Conservation (phyloP, 192 early-diverging fungal genomes). For the Powellomyces hirtus region DNA sequence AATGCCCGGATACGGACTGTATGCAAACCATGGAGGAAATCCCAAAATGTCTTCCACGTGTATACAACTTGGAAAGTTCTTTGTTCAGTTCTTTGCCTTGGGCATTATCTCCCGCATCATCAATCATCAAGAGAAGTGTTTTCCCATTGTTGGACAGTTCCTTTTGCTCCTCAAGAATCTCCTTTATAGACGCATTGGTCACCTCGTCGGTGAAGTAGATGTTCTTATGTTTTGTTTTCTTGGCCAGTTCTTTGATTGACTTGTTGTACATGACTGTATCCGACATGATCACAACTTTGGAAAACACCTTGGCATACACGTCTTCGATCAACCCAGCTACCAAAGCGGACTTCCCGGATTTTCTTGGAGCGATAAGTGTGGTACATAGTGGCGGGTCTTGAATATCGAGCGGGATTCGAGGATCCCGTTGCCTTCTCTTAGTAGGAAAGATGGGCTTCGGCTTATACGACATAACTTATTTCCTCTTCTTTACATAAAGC, state of each 20-base stretch:
- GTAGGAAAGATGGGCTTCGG: constrained; percentile 12
- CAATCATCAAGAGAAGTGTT: constrained; percentile 11
- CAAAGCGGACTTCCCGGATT: constrained; percentile 8
- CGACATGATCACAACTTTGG: constrained; percentile 13
- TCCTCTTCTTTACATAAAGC: not conserved
- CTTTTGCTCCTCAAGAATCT: constrained; percentile 16
- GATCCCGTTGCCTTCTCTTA: not conserved
- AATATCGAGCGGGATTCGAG: constrained; percentile 4
- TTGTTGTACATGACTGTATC: constrained; percentile 13
- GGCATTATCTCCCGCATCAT: constrained; percentile 16
- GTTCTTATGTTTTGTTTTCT: constrained; percentile 16
- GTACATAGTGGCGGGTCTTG: not conserved
- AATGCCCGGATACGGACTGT: constrained; percentile 5
- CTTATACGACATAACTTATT: not conserved
- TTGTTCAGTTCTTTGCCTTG: constrained; percentile 6
- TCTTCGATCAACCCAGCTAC: constrained; percentile 15
- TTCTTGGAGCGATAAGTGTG: constrained; percentile 8
- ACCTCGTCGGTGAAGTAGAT: constrained; percentile 16
- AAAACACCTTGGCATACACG: constrained; percentile 19
- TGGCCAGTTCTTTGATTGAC: not conserved
- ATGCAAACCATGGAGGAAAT: not conserved
- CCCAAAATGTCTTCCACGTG: constrained; percentile 10
- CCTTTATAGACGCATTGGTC: not conserved
- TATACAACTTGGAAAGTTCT: constrained; percentile 14
- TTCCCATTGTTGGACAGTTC: not conserved